Evolutionary conservation across 2,329 filamentous ascomycete genomes (phyloP), one percentile per base, ranked within the genome.

Genomic region (Pseudogymnoascus sp.): DNA sequence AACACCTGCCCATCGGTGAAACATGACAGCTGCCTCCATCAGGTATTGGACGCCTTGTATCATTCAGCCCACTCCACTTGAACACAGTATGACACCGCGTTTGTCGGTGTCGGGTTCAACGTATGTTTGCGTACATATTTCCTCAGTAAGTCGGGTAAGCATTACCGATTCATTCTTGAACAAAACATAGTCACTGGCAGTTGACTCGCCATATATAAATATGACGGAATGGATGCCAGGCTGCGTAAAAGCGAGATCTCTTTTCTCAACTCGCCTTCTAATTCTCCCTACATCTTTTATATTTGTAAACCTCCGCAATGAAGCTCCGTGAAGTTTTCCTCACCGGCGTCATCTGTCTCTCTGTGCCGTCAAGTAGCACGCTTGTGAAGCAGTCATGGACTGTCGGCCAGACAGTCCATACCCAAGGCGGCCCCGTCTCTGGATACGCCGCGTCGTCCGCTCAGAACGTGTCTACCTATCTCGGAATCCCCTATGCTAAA

Each of bases 401-500:
- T 17, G 38, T 72, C 1, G 71, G 71, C 5, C 70, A 72, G 60
- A 66, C 64, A 6, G 70, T 73, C 4, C 38, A 68, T n/a, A 73
- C 71, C 2, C 67, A 50, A 33, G 71, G 70, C 47, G 71, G 71
- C 3, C 65, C 67, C 15, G 69, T 73, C 4, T 64, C 60, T 61
- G 71, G 71, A 31, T 69, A 70, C 59, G 65, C 69, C 47, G 69
- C 67, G 9, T 64, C 59, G 3, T 66, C 64, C 28, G 50, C 64
- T 1, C 63, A 69, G 2, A 64, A 66, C 1, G 70, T 73, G 3
- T 68, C 70, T 1, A 69, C 69, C 47, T 79, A 79, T 62, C 68
- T 78, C 8, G 75, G 76, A 9, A 75, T 79, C 59, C 76, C 74
- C 7, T 78, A 76, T 67, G 76, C 72, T 2, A 69, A 74, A 35